Conservation (phyloP, 805 yeast species). For the Wickerhamomyces ciferrii region DNA sequence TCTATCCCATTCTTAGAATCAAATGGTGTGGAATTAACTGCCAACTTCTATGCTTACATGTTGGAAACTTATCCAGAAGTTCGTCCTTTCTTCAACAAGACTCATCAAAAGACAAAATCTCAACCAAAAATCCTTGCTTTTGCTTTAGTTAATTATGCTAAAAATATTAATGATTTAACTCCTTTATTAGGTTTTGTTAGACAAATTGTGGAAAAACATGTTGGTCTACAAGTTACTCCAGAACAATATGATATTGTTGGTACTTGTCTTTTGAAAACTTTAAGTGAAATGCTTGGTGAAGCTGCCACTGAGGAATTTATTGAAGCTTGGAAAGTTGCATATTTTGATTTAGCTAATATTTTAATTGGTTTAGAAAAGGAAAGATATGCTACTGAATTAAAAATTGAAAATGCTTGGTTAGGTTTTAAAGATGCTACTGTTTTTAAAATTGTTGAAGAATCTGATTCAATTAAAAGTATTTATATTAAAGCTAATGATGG, state of each 20-base stretch:
- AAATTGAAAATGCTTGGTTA: conserved; percentile 42
- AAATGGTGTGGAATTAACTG: conserved; percentile 50
- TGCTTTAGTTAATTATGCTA: conserved; percentile 57
- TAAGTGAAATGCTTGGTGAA: conserved; percentile 48
- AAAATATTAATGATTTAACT: conserved; percentile 52
- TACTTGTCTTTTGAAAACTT: conserved; percentile 44
- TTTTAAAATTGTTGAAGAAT: conserved; percentile 35
- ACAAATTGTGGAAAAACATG: conserved; percentile 61
- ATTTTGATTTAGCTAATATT: conserved; percentile 55
- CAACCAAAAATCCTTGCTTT: conserved; percentile 65
- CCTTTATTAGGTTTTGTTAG: conserved; percentile 49
- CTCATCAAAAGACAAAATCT: conserved; percentile 46
- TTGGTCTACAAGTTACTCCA: conserved; percentile 54
- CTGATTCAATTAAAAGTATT: conserved; percentile 43
- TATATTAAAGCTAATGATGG: conserved; percentile 43
- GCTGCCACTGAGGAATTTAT: conserved; percentile 56
- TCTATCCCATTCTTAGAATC: conserved; percentile 52
- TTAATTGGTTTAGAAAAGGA: conserved; percentile 50
- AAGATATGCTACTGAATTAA: conserved; percentile 32
- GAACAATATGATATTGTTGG: conserved; percentile 70
- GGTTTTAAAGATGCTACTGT: conserved; percentile 52
- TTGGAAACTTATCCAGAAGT: conserved; percentile 47
- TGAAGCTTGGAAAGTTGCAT: conserved; percentile 63
- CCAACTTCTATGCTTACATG: conserved; percentile 52
- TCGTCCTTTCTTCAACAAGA: conserved; percentile 52